Evolutionary conservation across 176 grass and related monocot genomes (phyloP), one percentile per base, ranked within the genome.

Genomic region (Aegilops bicornis): DNA sequence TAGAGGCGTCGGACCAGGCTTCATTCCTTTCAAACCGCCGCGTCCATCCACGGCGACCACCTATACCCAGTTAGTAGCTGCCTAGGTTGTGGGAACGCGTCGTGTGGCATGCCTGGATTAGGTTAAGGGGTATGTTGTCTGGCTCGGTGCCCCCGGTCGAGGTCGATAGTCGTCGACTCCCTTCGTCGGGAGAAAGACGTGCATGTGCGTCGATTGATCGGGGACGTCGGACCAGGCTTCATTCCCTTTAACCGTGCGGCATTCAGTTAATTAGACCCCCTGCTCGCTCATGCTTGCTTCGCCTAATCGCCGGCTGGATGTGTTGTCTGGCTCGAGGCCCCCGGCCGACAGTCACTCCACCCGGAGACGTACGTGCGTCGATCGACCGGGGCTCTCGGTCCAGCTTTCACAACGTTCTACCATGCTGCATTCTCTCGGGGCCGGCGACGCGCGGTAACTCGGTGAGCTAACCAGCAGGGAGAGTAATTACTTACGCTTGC

Each of bases 1-100:
- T 22, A 35, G 87, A 91, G 73, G 93, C 89, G 63, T 98, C 95
- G 93, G 95, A 98, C 93, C 95, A 97, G 93, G 91, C 95, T 95
- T 97, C 93, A 95, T 97, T 91, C 95, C 95, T 93, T 85, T 62
- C 91, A 95, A 91, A 85, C 87, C 40, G 60, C 17, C 54, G 7
- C 54, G 19, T 59, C 54, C 54, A 73, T 93, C 89, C 88, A 88
- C 84, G 87, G 79, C 81, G 22, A 33, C 74, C 64, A 12, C 12
- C 0, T 20, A 58, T 58, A 7, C 19, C 3, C 2, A 7, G 1
- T 4, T 24, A 6, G 23, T 77, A 62, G 35, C 23, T 15, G 7
- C 17, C n/a, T 74, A 31, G 39, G 10, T 30, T 22, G 23, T 33
- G 17, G 15, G 10, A 0, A 17, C 3, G 37, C 73, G 22, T 7